A percentile compares a stretch with the other conserved stretches of the same genome.
phyloP scores from a whole-genome alignment of 2,329 filamentous ascomycete genomes.

The Didymellaceae sp. region DNA sequence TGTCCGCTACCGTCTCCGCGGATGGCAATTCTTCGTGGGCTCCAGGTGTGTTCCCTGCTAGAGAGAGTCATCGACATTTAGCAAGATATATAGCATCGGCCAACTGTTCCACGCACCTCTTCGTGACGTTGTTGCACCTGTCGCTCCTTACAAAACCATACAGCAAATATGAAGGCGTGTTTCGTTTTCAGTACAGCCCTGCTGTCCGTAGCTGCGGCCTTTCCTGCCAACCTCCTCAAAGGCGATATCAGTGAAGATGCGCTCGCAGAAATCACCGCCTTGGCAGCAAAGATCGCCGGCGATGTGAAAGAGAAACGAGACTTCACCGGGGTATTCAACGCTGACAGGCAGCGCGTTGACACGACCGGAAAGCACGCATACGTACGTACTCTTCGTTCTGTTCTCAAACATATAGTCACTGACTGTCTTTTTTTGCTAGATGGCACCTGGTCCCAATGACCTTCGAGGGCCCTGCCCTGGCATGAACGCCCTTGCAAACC shows the following conservation, averaged over 20 bases:
- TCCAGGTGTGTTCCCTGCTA: not conserved
- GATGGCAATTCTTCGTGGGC: not conserved
- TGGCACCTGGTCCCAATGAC: not conserved
- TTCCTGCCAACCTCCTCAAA: conserved; percentile 21
- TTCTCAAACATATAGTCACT: not conserved
- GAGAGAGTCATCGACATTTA: not conserved
- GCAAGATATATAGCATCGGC: not conserved
- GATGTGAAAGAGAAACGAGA: conserved; percentile 13
- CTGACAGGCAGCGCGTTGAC: conserved; percentile 23
- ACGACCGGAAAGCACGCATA: conserved; percentile 20
- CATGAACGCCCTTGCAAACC: conserved; percentile 3
- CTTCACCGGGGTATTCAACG: conserved; percentile 17
- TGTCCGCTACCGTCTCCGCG: not conserved
- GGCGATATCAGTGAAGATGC: conserved; percentile 17
- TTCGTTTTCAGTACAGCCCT: conserved; percentile 19
- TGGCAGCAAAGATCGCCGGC: conserved; percentile 20
- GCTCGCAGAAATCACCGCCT: conserved; percentile 19
- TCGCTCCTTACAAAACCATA: not conserved
- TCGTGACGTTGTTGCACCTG: not conserved
- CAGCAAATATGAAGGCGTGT: conserved; percentile 15
- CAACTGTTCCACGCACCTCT: not conserved
- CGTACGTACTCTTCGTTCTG: not conserved
- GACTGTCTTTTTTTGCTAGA: not conserved
- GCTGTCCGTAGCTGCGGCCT: conserved; percentile 19
- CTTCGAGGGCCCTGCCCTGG: conserved; percentile 2